Base-by-base conservation (phyloP, 139 green algal genomes). In the Micromonas commoda region DNA sequence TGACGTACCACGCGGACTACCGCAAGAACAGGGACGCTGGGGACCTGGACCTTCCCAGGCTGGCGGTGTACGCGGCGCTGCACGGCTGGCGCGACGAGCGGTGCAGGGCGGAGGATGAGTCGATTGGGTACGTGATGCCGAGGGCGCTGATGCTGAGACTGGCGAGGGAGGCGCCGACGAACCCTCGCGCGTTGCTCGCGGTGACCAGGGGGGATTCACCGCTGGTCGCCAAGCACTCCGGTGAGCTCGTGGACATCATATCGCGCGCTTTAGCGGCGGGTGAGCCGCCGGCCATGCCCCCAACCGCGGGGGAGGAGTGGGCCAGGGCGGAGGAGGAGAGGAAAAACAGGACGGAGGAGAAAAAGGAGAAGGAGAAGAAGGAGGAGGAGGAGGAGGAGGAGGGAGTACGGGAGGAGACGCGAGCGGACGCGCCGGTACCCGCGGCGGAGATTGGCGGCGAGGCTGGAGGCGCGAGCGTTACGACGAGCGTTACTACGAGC, bases 101-200 rank as follows among this genome's bases (percentile, higher is more conserved):
- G 19, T 37, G 73, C 37, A 21, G 69, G n/a, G 45, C 77, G 29
- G 52, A 86, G 63, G 94, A 98, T 72, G 94, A 98, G 81, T 89
- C 85, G 82, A 70, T 77, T 6, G 91, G 90, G 63, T 98, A 92
- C 74, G 83, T 98, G 53, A 76, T 97, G 82, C 80, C 92, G 0
- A 87, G 89, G n/a, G 81, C 78, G 0, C 69, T 90, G 54, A 86
- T 98, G 66, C 34, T 92, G 5, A 80, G 77, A 45, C 79, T 98
- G 35, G 87, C 66, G 65, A 4, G 32, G 4, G n/a, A 35, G 23
- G 16, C 37, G 68, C 63, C 73, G 35, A n/a, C 1, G 29, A 2
- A 5, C 6, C 20, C 52, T 20, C 38, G 51, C 52, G 57, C 26
- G 68, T 38, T 75, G 39, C 37, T 68, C 3, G 34, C 34, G 0